phyloP scores from a whole-genome alignment of 1,284 basidiomycete species.

The Naganishia sp. region DNA sequence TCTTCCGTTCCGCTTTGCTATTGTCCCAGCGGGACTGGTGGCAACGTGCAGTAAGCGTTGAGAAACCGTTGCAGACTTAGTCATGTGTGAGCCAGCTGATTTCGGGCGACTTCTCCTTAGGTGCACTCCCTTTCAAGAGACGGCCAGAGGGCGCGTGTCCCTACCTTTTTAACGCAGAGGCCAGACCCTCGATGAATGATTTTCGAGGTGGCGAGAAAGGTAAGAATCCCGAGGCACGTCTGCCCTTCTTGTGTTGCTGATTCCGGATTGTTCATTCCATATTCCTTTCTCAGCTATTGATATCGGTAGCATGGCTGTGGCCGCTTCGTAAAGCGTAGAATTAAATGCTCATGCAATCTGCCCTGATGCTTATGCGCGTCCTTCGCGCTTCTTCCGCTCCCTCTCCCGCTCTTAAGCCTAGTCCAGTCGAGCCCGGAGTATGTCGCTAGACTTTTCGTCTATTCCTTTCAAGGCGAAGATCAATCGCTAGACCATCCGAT shows the following conservation, averaged over 20 bases:
- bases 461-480: not conserved
- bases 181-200: constrained; percentile 2
- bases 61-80: too few species aligned
- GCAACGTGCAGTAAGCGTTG: too few species aligned
- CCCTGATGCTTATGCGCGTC: not conserved
- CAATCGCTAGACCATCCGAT: too few species aligned
- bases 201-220: not conserved
- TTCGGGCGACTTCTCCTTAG: not conserved
- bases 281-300: not conserved
- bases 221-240: not conserved
- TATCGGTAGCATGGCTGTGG: constrained; percentile 5
- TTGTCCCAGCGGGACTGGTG: too few species aligned
- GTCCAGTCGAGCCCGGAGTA: not conserved
- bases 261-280: too few species aligned
- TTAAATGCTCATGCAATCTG: not conserved
- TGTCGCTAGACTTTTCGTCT: constrained; percentile 1
- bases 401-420: too few species aligned
- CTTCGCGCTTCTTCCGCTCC: not conserved
- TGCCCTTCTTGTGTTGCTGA: not conserved
- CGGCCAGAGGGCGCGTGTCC: not conserved
- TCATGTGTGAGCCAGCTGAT: too few species aligned
- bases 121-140: not conserved
- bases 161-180: constrained; percentile 6
- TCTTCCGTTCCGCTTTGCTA: too few species aligned
- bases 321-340: constrained; percentile 1